Evolutionary conservation across 306 rosid species (phyloP).

Genomic region (Betula pendula): DNA sequence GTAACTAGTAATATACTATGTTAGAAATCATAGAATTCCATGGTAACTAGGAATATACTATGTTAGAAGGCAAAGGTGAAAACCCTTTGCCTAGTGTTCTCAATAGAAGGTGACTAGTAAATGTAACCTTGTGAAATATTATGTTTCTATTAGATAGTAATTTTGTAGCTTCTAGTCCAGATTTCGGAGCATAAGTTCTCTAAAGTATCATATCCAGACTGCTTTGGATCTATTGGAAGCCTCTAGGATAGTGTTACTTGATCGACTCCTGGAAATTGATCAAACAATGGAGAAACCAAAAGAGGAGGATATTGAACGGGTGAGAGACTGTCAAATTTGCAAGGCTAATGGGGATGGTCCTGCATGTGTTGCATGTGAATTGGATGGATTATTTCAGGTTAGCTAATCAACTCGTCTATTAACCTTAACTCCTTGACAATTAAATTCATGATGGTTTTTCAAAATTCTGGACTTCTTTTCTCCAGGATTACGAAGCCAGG

Average conservation of each 20-base stretch:
- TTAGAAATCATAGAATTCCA: conserved; percentile 9
- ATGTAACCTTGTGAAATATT: conserved; percentile 1
- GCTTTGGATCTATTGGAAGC: conserved; percentile 80
- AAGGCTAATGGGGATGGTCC: conserved; percentile 74
- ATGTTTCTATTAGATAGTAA: conserved; percentile 16
- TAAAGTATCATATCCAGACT: conserved; percentile 85
- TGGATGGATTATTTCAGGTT: conserved; percentile 89
- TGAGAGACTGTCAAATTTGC: conserved; percentile 82
- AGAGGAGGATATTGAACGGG: conserved; percentile 78
- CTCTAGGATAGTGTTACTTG: conserved; percentile 72
- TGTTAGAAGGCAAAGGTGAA: conserved; percentile 26
- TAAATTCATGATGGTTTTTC: conserved; percentile 18
- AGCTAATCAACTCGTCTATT: conserved; percentile 27
- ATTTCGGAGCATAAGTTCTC: conserved; percentile 66
- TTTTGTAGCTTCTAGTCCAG: conserved; percentile 47
- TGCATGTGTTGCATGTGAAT: conserved; percentile 73
- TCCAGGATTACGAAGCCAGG: conserved; percentile 84
- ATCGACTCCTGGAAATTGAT: conserved; percentile 79
- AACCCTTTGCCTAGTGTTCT: conserved; percentile 14
- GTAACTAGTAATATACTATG: conserved; percentile 14
- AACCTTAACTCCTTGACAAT: conserved; percentile 24
- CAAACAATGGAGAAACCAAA: conserved; percentile 81
- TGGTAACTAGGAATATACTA: conserved; percentile 17
- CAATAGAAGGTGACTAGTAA: conserved; percentile 20
- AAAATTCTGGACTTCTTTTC: conserved; percentile 24